These are phyloP conservation scores for Buxus sempervirens DNA, from an alignment of 164 flowering plant genomes.

Conservation along the genomic window DNA sequence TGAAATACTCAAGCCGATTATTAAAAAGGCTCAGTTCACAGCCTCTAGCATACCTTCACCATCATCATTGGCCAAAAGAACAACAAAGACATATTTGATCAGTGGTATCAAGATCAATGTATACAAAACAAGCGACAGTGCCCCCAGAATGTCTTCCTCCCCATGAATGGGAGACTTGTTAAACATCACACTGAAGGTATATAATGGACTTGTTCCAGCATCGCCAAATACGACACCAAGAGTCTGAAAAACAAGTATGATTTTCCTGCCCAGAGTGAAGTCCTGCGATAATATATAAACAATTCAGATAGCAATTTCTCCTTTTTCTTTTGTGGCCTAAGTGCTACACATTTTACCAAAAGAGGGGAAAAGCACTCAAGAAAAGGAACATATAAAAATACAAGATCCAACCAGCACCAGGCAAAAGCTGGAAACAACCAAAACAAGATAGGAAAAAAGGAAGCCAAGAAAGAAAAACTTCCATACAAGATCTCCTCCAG, in stretches of 20 bases:
- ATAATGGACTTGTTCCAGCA: slow-evolving; percentile 97
- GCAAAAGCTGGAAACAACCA: not conserved
- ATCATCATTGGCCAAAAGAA: slow-evolving; percentile 96
- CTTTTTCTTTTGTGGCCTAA: not conserved
- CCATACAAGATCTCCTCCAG: no score
- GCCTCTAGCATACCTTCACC: slow-evolving; percentile 75
- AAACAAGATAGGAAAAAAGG: not conserved
- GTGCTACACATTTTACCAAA: not conserved
- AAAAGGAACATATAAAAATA: no score
- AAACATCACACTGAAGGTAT: slow-evolving; percentile 95
- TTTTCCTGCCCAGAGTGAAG: slow-evolving; percentile 56
- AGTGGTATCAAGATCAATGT: slow-evolving; percentile 88
- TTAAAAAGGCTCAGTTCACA: not conserved
- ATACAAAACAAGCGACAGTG: slow-evolving; percentile 83
- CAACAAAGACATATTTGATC: slow-evolving; percentile 84
- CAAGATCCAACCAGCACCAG: no score
- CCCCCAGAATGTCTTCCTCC: slow-evolving; percentile 89
- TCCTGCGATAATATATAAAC: slow-evolving; percentile 52
- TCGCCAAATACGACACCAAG: slow-evolving; percentile 98
- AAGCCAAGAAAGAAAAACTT: not conserved
- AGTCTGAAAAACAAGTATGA: slow-evolving; percentile 77
- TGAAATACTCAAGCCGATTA: not conserved
- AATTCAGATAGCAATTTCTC: slow-evolving; percentile 16
- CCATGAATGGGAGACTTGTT: slow-evolving; percentile 77
- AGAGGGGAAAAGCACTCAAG: no score